phyloP scores from a whole-genome alignment of 371 early-diverging fungal genomes.

The Mucor sp. region DNA sequence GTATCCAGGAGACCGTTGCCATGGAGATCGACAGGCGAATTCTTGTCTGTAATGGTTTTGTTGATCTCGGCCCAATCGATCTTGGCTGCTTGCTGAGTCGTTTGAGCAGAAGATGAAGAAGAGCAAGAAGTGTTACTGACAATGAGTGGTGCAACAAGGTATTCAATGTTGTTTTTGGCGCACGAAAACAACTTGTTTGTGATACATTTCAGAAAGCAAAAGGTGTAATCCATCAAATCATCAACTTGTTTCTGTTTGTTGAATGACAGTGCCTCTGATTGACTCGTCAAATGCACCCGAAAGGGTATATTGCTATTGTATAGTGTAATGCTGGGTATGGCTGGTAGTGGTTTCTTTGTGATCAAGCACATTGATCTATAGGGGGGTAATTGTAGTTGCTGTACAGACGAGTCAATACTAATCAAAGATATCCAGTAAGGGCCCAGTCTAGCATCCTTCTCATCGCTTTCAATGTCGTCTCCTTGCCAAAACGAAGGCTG shows the following conservation, averaged over 20 bases:
- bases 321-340: background rate
- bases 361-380: background rate
- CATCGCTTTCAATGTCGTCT: background rate
- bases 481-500: conserved; percentile 38
- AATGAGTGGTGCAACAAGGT: conserved; percentile 46
- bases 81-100: conserved; percentile 1
- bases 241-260: background rate
- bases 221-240: background rate
- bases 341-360: conserved; percentile 8
- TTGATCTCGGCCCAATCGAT: conserved; percentile 65
- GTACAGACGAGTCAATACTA: background rate
- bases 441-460: background rate
- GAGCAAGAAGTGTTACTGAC: background rate
- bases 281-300: background rate
- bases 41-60: conserved; percentile 8
- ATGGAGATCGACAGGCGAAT: background rate
- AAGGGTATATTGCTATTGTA: background rate
- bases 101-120: background rate
- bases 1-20: conserved; percentile 13
- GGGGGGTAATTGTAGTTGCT: background rate
- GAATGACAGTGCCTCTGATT: background rate
- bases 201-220: background rate
- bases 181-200: conserved; percentile 50
- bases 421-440: conserved; percentile 8
- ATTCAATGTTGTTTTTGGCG: conserved; percentile 46